Evolutionary conservation across 2,329 filamentous ascomycete species (phyloP).

Genomic region (Ophiocordyceps camponoti-saundersi): DNA sequence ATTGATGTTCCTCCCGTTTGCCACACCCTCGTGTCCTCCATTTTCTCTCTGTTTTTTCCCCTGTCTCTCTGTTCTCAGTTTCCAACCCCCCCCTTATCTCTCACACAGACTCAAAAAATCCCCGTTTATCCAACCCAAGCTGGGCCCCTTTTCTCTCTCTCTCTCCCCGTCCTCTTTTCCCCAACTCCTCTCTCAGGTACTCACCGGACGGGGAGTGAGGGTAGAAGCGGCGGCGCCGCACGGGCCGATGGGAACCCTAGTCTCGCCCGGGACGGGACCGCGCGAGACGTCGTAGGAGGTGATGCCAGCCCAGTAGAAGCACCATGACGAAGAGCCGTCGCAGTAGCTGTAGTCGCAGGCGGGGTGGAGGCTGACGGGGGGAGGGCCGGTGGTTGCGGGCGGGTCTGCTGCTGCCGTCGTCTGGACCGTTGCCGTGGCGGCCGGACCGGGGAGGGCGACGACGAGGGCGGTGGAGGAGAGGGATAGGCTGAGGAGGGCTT

Average conservation of each 20-base stretch:
- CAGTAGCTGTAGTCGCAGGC: constrained; percentile 19
- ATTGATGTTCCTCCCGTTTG: too few species aligned
- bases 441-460: background rate
- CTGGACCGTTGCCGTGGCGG: background rate
- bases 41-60: too few species aligned
- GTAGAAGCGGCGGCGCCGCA: constrained; percentile 7
- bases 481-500: background rate
- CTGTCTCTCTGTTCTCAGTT: too few species aligned
- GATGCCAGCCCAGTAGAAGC: constrained; percentile 21
- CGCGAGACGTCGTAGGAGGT: constrained; percentile 15
- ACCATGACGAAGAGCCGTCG: constrained; percentile 16
- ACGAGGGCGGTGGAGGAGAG: background rate
- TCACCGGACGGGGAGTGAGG: background rate
- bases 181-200: background rate
- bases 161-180: background rate
- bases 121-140: too few species aligned
- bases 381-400: too few species aligned
- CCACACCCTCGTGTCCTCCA: too few species aligned
- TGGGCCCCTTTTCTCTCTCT: background rate
- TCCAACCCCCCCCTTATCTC: too few species aligned
- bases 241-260: constrained; percentile 12
- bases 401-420: constrained; percentile 1
- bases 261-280: constrained; percentile 20
- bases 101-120: too few species aligned
- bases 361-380: constrained; percentile 4